Evolutionary conservation across 169 alveolate genomes (phyloP).

Genomic region (Plasmodium reichenowi): DNA sequence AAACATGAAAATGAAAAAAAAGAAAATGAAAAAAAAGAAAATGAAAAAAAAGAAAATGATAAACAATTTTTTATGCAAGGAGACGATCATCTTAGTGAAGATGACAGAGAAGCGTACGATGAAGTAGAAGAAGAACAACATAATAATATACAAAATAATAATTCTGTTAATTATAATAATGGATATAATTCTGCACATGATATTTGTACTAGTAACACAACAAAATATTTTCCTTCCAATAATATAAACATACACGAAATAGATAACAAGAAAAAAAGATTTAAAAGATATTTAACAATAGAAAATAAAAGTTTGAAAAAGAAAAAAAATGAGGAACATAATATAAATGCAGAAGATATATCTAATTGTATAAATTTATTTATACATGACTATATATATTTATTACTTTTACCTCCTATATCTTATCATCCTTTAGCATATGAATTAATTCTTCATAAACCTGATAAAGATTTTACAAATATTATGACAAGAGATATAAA

Average conservation of each 20-base stretch:
- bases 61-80: too few species aligned
- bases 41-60: too few species aligned
- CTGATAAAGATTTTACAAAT: constrained; percentile 60
- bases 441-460: constrained; percentile 39
- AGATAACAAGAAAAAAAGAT: constrained; percentile 8
- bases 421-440: constrained; percentile 53
- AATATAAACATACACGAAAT: not conserved
- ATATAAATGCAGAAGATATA: constrained; percentile 19
- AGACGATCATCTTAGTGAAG: too few species aligned
- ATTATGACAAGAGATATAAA: constrained; percentile 66
- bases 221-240: too few species aligned
- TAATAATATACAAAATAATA: too few species aligned
- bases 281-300: constrained; percentile 43
- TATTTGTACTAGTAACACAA: not conserved
- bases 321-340: not conserved
- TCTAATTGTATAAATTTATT: constrained; percentile 20
- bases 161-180: too few species aligned
- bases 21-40: not conserved
- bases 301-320: constrained; percentile 15
- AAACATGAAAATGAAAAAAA: not conserved
- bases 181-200: too few species aligned
- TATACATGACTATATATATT: constrained; percentile 39
- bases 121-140: too few species aligned
- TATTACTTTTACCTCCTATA: constrained; percentile 46
- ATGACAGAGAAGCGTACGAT: too few species aligned